A percentile compares a stretch with the other conserved stretches of the same genome.
These are phyloP conservation scores for Alternaria conjuncta DNA, from an alignment of 2,329 filamentous ascomycete genomes.

Conservation along the genomic window DNA sequence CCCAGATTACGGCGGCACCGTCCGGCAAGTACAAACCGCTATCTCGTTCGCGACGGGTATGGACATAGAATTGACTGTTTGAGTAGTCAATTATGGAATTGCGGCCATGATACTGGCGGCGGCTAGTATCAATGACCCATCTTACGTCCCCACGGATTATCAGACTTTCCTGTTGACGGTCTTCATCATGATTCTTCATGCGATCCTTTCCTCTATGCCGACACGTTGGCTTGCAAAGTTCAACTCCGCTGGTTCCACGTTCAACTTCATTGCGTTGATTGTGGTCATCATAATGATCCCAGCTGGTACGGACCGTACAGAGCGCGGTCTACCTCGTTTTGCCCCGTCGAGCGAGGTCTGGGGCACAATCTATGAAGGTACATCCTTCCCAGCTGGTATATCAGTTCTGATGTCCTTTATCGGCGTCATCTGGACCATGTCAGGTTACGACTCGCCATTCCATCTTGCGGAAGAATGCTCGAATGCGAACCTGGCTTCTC, in stretches of 20 bases:
- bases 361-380: slow-evolving; percentile 69
- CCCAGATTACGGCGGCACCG: slow-evolving; percentile 70
- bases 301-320: slow-evolving; percentile 59
- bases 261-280: slow-evolving; percentile 73
- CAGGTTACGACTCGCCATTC: slow-evolving; percentile 73
- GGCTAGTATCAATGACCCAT: slow-evolving; percentile 70
- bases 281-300: slow-evolving; percentile 74
- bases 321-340: slow-evolving; percentile 64
- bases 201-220: slow-evolving; percentile 71
- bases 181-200: slow-evolving; percentile 72
- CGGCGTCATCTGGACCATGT: slow-evolving; percentile 72
- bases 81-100: slow-evolving; percentile 67
- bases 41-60: not conserved
- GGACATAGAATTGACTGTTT: slow-evolving; percentile 9
- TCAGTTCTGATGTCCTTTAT: slow-evolving; percentile 75
- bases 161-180: slow-evolving; percentile 73
- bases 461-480: slow-evolving; percentile 78
- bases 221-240: slow-evolving; percentile 73
- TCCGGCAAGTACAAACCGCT: slow-evolving; percentile 48
- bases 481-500: slow-evolving; percentile 73
- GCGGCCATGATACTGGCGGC: slow-evolving; percentile 75
- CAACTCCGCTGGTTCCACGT: slow-evolving; percentile 72
- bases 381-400: slow-evolving; percentile 71
- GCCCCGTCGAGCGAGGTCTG: slow-evolving; percentile 66
- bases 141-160: slow-evolving; percentile 68